Evolutionary conservation across 768 basidiomycete genomes (phyloP).

Genomic region (Steccherinum ochraceum): DNA sequence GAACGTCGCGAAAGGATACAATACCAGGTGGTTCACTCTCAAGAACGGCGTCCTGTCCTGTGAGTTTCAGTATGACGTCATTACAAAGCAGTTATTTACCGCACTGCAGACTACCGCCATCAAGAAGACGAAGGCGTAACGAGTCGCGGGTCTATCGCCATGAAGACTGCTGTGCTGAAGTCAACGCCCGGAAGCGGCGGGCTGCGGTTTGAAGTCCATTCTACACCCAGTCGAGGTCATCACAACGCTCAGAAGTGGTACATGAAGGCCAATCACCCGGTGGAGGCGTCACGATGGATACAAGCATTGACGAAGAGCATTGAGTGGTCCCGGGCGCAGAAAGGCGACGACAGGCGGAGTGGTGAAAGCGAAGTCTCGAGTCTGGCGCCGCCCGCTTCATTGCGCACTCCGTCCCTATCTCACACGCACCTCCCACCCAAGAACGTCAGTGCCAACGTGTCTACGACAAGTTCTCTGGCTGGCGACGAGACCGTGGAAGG

Average conservation of each 20-base stretch:
- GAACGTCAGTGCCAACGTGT: neutral
- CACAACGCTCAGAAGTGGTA: conserved; percentile 67
- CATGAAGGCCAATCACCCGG: conserved; percentile 80
- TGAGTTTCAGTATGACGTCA: conserved; percentile 27
- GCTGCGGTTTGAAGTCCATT: conserved; percentile 79
- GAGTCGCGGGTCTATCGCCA: conserved; percentile 81
- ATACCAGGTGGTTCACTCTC: conserved; percentile 88
- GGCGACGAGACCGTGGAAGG: conserved; percentile 16
- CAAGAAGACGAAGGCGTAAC: conserved; percentile 87
- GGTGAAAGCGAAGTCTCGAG: conserved; percentile 40
- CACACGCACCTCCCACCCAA: conserved; percentile 1
- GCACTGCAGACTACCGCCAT: conserved; percentile 61
- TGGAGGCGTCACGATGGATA: conserved; percentile 86
- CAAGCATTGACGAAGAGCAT: conserved; percentile 69
- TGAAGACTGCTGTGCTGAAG: conserved; percentile 71
- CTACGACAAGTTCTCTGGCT: neutral
- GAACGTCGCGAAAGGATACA: conserved; percentile 88
- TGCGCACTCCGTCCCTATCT: conserved; percentile 3
- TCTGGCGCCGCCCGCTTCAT: conserved; percentile 11
- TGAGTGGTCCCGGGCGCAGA: conserved; percentile 55
- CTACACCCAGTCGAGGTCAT: conserved; percentile 43
- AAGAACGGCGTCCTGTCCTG: conserved; percentile 82
- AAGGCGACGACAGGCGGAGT: conserved; percentile 30
- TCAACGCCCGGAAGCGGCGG: conserved; percentile 44
- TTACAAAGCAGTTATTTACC: neutral